phyloP scores from a whole-genome alignment of 176 grass and related monocot species.

The Puya raimondii region DNA sequence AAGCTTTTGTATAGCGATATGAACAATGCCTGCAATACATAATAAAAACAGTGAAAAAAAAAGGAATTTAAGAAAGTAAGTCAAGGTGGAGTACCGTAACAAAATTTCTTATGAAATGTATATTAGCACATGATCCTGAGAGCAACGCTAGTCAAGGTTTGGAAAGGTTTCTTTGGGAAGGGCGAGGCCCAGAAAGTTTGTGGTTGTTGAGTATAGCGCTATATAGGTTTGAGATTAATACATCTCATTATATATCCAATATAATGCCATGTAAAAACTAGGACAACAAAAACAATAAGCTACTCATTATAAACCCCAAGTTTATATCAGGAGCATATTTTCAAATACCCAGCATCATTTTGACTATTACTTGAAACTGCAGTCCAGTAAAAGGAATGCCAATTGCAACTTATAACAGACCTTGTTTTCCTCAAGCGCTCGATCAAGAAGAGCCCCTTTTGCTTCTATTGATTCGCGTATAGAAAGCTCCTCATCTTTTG shows the following conservation, averaged over 20 bases:
- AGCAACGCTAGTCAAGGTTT: too few species aligned
- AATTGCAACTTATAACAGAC: conserved; percentile 23
- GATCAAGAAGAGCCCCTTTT: conserved; percentile 54
- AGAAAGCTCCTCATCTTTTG: conserved; percentile 45
- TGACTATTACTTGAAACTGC: neutral
- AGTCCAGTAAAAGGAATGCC: conserved; percentile 11
- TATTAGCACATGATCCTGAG: too few species aligned
- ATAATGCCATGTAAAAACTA: neutral
- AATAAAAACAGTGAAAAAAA: neutral
- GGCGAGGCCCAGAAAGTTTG: too few species aligned
- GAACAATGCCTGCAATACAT: conserved; percentile 55
- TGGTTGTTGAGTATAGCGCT: too few species aligned
- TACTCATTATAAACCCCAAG: too few species aligned
- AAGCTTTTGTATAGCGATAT: conserved; percentile 74
- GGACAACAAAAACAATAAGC: neutral
- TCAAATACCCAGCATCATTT: neutral
- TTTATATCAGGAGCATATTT: neutral
- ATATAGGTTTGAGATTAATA: too few species aligned
- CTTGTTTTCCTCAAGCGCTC: conserved; percentile 81
- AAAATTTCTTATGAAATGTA: too few species aligned
- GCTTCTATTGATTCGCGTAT: conserved; percentile 64
- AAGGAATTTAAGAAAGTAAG: neutral
- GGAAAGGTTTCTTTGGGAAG: too few species aligned
- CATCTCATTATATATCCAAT: too few species aligned
- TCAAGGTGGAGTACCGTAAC: neutral